Conservation (phyloP, 176 grass and related monocot species). For the Rhynchospora breviuscula region DNA sequence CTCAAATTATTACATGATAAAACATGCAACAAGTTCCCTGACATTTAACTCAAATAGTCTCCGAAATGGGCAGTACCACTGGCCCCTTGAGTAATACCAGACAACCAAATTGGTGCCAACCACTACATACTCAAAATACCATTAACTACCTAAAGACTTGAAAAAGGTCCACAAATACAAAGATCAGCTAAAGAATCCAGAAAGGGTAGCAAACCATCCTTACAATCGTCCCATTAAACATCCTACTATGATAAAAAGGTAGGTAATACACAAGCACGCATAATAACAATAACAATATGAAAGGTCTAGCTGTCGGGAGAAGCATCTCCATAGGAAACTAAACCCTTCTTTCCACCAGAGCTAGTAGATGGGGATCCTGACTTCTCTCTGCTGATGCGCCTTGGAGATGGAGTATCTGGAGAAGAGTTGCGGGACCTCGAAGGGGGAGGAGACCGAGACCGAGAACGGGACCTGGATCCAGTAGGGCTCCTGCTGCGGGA, state of each 20-base stretch:
- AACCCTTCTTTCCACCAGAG: slow-evolving; percentile 74
- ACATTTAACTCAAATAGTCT: neutral
- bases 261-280: neutral
- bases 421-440: slow-evolving; percentile 36
- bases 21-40: slow-evolving; percentile 7
- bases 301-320: slow-evolving; percentile 45
- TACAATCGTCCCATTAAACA: neutral
- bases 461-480: slow-evolving; percentile 65
- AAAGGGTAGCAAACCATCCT: neutral
- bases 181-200: neutral
- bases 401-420: slow-evolving; percentile 50
- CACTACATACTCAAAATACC: neutral
- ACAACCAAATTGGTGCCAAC: neutral
- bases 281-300: neutral
- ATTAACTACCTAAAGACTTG: neutral
- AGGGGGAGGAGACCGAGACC: slow-evolving; percentile 24
- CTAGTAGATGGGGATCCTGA: slow-evolving; percentile 53
- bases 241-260: neutral
- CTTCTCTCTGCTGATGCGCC: slow-evolving; percentile 38
- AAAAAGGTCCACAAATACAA: neutral
- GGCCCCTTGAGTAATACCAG: neutral
- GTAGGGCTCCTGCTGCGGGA: slow-evolving; percentile 62
- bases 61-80: neutral
- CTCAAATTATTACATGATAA: slow-evolving; percentile 11
- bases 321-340: slow-evolving; percentile 90